A percentile compares a stretch with the other conserved stretches of the same genome.
Conservation (phyloP, 345 rosid species). For the Euphorbia pulcherrima region DNA sequence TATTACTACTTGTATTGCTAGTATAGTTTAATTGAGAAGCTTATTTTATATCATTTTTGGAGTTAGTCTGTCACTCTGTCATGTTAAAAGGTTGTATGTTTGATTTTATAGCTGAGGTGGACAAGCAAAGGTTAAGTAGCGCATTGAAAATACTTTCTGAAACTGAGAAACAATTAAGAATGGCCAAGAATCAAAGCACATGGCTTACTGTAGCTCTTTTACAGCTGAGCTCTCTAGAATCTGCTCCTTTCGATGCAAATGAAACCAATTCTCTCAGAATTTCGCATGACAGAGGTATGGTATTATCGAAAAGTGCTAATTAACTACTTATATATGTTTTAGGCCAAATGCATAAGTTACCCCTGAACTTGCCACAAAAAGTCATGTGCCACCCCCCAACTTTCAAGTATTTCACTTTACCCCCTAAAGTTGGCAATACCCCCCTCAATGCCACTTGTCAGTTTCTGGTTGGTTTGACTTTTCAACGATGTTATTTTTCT, state of each 20-base stretch:
- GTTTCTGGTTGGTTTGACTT: too few species aligned
- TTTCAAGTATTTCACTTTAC: too few species aligned
- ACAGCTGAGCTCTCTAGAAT: slow-evolving; percentile 65
- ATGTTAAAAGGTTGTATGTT: slow-evolving; percentile 13
- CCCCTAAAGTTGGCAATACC: too few species aligned
- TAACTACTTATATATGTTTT: too few species aligned
- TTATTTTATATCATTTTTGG: not conserved
- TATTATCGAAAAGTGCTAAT: not conserved
- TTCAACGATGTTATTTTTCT: too few species aligned
- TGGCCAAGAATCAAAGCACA: slow-evolving; percentile 84
- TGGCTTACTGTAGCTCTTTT: slow-evolving; percentile 96
- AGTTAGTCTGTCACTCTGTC: not conserved
- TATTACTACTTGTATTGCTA: not conserved
- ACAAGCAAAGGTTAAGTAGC: slow-evolving; percentile 60
- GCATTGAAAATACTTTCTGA: slow-evolving; percentile 87
- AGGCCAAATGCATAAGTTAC: too few species aligned
- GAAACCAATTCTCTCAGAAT: slow-evolving; percentile 44
- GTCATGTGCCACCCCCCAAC: too few species aligned
- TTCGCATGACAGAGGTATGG: slow-evolving; percentile 50
- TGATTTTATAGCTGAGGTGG: slow-evolving; percentile 61
- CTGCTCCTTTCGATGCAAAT: slow-evolving; percentile 40
- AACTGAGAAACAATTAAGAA: slow-evolving; percentile 86
- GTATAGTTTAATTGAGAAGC: not conserved
- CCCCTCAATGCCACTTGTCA: too few species aligned
- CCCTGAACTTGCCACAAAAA: too few species aligned